Evolutionary conservation across 768 basidiomycete species (phyloP).

Genomic region (Tylopilus felleus): DNA sequence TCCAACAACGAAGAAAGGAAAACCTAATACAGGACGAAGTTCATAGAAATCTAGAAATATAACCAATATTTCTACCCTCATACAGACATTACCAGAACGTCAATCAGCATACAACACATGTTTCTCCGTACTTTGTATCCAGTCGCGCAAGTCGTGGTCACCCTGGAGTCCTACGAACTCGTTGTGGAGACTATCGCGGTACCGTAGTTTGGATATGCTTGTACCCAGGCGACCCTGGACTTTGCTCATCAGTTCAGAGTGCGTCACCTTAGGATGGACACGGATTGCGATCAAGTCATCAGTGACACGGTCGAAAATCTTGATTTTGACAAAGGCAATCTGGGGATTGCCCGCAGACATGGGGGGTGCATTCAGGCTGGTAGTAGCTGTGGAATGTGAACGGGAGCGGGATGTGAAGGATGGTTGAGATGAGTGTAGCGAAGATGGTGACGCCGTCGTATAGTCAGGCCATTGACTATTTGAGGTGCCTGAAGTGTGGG

Average conservation of each 20-base stretch:
- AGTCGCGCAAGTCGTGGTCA: constrained; percentile 62
- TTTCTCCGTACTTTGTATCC: constrained; percentile 79
- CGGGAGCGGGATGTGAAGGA: constrained; percentile 52
- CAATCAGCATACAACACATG: constrained; percentile 80
- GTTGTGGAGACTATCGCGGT: constrained; percentile 69
- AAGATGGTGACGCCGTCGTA: constrained; percentile 43
- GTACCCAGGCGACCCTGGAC: constrained; percentile 82
- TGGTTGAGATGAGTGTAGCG: constrained; percentile 50
- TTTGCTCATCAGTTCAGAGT: constrained; percentile 86
- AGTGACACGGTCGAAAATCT: constrained; percentile 90
- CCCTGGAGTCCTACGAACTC: constrained; percentile 59
- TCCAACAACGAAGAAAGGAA: neutral
- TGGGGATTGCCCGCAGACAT: constrained; percentile 78
- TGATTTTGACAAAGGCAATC: constrained; percentile 95
- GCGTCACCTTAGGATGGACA: constrained; percentile 88
- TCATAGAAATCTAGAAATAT: constrained; percentile 30
- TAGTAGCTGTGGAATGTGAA: constrained; percentile 51
- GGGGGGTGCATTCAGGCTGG: constrained; percentile 58
- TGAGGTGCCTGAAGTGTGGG: constrained; percentile 29
- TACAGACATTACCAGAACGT: constrained; percentile 13
- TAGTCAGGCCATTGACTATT: constrained; percentile 28
- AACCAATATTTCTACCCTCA: constrained; percentile 15
- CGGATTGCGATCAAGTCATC: constrained; percentile 97
- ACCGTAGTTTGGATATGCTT: constrained; percentile 66
- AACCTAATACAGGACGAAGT: constrained; percentile 20